Evolutionary conservation across 2,329 filamentous ascomycete species (phyloP), one percentile per base, ranked within the genome.

Genomic region (Penicillium verrucosum): DNA sequence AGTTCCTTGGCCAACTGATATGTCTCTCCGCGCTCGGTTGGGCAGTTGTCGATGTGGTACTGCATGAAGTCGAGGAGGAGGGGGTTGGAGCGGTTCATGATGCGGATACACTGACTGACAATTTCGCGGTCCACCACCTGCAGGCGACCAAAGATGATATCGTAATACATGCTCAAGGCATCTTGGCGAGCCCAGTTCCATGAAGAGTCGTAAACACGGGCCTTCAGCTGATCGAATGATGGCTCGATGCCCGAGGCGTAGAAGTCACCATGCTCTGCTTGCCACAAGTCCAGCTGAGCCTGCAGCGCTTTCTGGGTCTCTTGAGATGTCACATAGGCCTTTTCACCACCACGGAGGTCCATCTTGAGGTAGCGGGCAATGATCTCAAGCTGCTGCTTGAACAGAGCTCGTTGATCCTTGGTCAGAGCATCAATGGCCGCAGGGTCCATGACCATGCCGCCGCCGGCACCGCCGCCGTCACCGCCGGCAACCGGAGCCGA

Each of bases 111-210:
- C 74, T 92, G 92, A 77, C 92, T 97, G 72, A 99, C 94, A 68
- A 97, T 99, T 76, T 99, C 94, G 62, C 94, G 90, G 70, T 99
- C 94, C 40, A 99, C 89, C 48, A 88, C 90, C 80, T 94, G 86
- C 52, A 99, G 85, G 59, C 94, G 87, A 57, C 94, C 94, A 68
- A 99, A 99, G 71, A 99, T 97, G 71, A 99, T 95, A 71, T 99
- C 94, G 78, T 92, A 99, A 81, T 94, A 99, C 93, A 99, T 99
- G 80, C 84, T 94, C 52, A 99, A 85, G 29, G 93, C 94, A 75
- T 99, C 94, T 74, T 99, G 94, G 51, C 94, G 89, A 60, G 92
- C 94, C 94, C 94, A 99, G 76, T 99, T 99, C 94, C 94, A 99
- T 0, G 92, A 95, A 0, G 94, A 97, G 75, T 99, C 94, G 78